Conservation (phyloP, 768 basidiomycete genomes). For the Naematelia aurantialba region DNA sequence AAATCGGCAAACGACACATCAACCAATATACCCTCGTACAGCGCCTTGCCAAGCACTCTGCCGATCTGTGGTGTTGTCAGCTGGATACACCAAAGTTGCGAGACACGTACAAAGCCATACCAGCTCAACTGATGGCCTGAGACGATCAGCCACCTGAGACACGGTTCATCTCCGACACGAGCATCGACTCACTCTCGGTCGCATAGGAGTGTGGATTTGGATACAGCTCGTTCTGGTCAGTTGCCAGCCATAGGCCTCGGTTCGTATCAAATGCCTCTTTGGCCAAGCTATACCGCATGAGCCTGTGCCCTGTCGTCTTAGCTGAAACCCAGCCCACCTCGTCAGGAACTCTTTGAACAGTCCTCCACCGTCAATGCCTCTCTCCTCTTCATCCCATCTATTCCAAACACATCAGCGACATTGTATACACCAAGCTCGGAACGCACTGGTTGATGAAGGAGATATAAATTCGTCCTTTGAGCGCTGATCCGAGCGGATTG, state of each 20-base stretch:
- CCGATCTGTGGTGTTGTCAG: slow-evolving; percentile 58
- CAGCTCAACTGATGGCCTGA: slow-evolving; percentile 79
- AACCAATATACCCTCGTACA: slow-evolving; percentile 92
- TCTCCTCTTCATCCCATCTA: slow-evolving; percentile 51
- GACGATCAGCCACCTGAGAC: not conserved
- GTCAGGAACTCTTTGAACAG: slow-evolving; percentile 98
- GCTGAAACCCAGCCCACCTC: slow-evolving; percentile 41
- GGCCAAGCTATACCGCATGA: slow-evolving; percentile 58
- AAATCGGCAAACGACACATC: slow-evolving; percentile 94
- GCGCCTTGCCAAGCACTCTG: slow-evolving; percentile 86
- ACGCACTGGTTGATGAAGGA: slow-evolving; percentile 88
- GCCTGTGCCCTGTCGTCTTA: not conserved
- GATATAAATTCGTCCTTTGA: slow-evolving; percentile 82
- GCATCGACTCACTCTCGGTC: slow-evolving; percentile 63
- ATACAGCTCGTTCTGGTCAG: slow-evolving; percentile 86
- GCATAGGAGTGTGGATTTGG: slow-evolving; percentile 92
- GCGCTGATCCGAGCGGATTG: slow-evolving; percentile 60
- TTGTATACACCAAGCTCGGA: not conserved
- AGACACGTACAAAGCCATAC: slow-evolving; percentile 57
- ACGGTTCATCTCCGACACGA: not conserved
- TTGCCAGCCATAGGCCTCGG: slow-evolving; percentile 88
- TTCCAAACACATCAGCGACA: slow-evolving; percentile 3
- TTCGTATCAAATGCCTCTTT: slow-evolving; percentile 95
- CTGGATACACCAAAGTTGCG: slow-evolving; percentile 54
- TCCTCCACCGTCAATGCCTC: slow-evolving; percentile 93